Percentiles rank a stretch among this genome's conserved stretches.
phyloP scores from a whole-genome alignment of 768 basidiomycete genomes.

The Tephrocybe sp. region DNA sequence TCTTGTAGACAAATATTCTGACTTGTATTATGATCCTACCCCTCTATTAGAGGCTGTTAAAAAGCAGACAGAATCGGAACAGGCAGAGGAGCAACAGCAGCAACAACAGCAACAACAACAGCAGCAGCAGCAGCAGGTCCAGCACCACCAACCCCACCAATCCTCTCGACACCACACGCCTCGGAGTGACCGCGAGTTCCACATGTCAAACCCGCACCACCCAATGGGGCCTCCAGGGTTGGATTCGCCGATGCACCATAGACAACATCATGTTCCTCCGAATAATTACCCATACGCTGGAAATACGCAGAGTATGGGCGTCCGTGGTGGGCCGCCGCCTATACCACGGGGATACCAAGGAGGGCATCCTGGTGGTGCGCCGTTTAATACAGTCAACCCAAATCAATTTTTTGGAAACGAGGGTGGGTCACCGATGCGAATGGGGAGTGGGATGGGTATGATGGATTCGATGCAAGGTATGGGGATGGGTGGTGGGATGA shows the following conservation, averaged over 20 bases:
- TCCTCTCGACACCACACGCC: slow-evolving; percentile 28
- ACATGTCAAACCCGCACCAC: slow-evolving; percentile 24
- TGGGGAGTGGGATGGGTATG: slow-evolving; percentile 26
- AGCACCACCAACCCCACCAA: slow-evolving; percentile 26
- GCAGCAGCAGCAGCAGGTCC: slow-evolving; percentile 24
- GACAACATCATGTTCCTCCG: slow-evolving; percentile 21
- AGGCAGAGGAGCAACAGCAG: slow-evolving; percentile 31
- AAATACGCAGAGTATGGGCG: slow-evolving; percentile 27
- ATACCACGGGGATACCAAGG: slow-evolving; percentile 26
- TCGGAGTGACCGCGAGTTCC: slow-evolving; percentile 27
- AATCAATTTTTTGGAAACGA: slow-evolving; percentile 30
- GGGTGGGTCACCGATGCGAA: slow-evolving; percentile 31
- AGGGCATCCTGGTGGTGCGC: slow-evolving; percentile 24
- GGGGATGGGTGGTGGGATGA: slow-evolving; percentile 21
- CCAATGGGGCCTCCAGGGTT: slow-evolving; percentile 24
- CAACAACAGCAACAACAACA: slow-evolving; percentile 28
- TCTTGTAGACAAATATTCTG: slow-evolving; percentile 69
- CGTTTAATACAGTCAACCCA: slow-evolving; percentile 28
- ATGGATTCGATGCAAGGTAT: slow-evolving; percentile 21
- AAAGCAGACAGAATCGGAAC: slow-evolving; percentile 43
- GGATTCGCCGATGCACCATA: slow-evolving; percentile 26
- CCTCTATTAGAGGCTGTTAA: slow-evolving; percentile 52
- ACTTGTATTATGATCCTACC: slow-evolving; percentile 72
- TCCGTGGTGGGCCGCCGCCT: slow-evolving; percentile 25
- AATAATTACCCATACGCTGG: slow-evolving; percentile 30